Evolutionary conservation across 768 basidiomycete genomes (phyloP).

Genomic region (Candolleomyces aberdarensis): DNA sequence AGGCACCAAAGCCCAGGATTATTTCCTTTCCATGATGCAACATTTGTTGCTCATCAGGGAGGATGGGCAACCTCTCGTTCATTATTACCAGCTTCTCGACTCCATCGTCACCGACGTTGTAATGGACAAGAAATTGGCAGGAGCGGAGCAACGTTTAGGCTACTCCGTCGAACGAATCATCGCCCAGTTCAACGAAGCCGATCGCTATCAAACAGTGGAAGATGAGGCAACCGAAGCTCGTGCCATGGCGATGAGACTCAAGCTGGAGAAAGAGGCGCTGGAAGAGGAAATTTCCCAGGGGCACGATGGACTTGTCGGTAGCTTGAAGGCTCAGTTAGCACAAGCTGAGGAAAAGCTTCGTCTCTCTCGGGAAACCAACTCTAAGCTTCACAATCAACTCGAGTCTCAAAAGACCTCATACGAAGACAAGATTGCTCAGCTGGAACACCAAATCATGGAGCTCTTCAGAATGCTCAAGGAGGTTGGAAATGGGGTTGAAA

Average conservation of each 20-base stretch:
- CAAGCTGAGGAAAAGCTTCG: slow-evolving; percentile 75
- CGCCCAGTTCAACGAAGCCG: slow-evolving; percentile 86
- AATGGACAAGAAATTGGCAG: slow-evolving; percentile 83
- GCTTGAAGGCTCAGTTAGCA: slow-evolving; percentile 66
- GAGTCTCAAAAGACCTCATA: slow-evolving; percentile 75
- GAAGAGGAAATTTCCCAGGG: slow-evolving; percentile 81
- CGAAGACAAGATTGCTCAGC: slow-evolving; percentile 82
- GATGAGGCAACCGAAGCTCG: slow-evolving; percentile 73
- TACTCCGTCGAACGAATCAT: slow-evolving; percentile 88
- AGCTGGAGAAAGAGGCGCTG: slow-evolving; percentile 78
- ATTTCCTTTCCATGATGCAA: slow-evolving; percentile 92
- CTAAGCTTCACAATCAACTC: slow-evolving; percentile 73
- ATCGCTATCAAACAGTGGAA: slow-evolving; percentile 74
- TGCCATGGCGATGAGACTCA: slow-evolving; percentile 57
- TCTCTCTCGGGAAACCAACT: slow-evolving; percentile 75
- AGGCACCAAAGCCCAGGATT: slow-evolving; percentile 73
- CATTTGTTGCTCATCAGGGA: slow-evolving; percentile 89
- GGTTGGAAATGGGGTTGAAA: slow-evolving; percentile 71
- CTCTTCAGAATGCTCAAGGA: slow-evolving; percentile 93
- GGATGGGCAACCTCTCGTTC: slow-evolving; percentile 78
- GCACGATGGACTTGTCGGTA: slow-evolving; percentile 79
- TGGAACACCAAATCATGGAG: slow-evolving; percentile 91
- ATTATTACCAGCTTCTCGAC: slow-evolving; percentile 91
- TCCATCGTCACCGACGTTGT: slow-evolving; percentile 88
- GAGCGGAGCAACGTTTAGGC: slow-evolving; percentile 82